Conservation (phyloP, 2,329 filamentous ascomycete species). For the Neopestalotiopsis clavispora region DNA sequence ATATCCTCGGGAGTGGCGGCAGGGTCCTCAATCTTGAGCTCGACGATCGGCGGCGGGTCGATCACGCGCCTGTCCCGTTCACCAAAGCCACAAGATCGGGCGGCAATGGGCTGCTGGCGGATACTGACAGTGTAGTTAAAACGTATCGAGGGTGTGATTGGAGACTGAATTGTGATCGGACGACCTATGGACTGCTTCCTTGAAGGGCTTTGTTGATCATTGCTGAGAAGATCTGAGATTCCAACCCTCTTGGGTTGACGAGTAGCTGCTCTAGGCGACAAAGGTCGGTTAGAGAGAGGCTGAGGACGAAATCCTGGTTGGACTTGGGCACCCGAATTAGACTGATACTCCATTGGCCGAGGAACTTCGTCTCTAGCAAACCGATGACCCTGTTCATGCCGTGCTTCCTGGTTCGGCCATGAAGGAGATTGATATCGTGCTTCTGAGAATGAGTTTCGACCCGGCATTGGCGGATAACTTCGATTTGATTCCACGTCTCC, state of each 20-base stretch:
- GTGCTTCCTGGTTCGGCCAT: constrained; percentile 21
- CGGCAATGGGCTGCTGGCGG: constrained; percentile 79
- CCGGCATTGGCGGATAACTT: constrained; percentile 18
- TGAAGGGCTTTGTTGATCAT: constrained; percentile 27
- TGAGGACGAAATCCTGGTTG: constrained; percentile 24
- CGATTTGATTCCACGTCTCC: constrained; percentile 22
- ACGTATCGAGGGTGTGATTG: constrained; percentile 6
- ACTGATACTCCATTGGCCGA: constrained; percentile 24
- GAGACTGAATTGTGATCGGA: constrained; percentile 23
- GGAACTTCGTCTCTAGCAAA: constrained; percentile 21
- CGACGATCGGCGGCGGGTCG: constrained; percentile 82
- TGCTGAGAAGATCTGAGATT: constrained; percentile 36
- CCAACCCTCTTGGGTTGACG: constrained; percentile 34
- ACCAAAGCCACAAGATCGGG: constrained; percentile 81
- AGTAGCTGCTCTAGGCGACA: constrained; percentile 29
- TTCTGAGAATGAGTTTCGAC: constrained; percentile 25
- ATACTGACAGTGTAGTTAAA: constrained; percentile 58
- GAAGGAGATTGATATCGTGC: constrained; percentile 24
- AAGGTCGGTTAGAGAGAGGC: constrained; percentile 25
- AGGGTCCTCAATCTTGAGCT: constrained; percentile 69
- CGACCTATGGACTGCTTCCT: constrained; percentile 26
- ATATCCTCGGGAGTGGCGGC: constrained; percentile 59
- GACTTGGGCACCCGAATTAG: constrained; percentile 22
- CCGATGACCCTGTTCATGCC: constrained; percentile 21
- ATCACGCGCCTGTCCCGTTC: constrained; percentile 82